Evolutionary conservation across 2,329 filamentous ascomycete genomes (phyloP), one percentile per base, ranked within the genome.

Genomic region (Trichoderma atroviride): DNA sequence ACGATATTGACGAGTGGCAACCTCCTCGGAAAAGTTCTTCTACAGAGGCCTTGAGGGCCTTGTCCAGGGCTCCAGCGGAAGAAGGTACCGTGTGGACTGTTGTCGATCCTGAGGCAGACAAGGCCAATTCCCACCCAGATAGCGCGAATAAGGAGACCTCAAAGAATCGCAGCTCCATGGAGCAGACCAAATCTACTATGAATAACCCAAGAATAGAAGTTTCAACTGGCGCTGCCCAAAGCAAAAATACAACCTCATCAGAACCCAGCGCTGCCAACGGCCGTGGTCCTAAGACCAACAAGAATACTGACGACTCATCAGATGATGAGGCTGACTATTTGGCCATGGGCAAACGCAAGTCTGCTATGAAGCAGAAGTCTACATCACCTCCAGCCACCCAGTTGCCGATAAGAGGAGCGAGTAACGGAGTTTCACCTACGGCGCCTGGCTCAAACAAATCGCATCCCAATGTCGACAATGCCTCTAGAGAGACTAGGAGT

Each of bases 1-100:
- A 78, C 33, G 78, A 81, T 57, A 78, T 82, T 31, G 80, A 82
- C 37, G 80, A 81, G 29, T 80, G 80, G n/a, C 74, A 78, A 27
- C 79, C 77, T 19, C 80, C 85, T 2, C 85, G 83, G 72, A 86
- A 86, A 75, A 83, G 87, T 33, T 87, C 85, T 4, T 87, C 86
- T 13, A 86, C 86, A 0, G 85, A 88, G 71, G 83, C 83, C 5
- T 76, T 88, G 50, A 82, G 85, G 69, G 83, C 83, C 4, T 76
- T 88, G 59, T 86, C 86, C 19, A 79, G 85, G 71, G 79, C 78
- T 29, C 85, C 86, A 6, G 74, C 84, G n/a, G 85, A 85, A 64
- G 85, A 82, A 74, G 79, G 76, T 11, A 84, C 83, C 5, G 79
- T 84, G n/a, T 86, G 84, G 84, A 85, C 83, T 5, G 80, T 85